Percentiles rank a stretch among this genome's conserved stretches.
Evolutionary conservation across 495 filamentous ascomycete species (phyloP).

Genomic region (Neurospora hispaniola): DNA sequence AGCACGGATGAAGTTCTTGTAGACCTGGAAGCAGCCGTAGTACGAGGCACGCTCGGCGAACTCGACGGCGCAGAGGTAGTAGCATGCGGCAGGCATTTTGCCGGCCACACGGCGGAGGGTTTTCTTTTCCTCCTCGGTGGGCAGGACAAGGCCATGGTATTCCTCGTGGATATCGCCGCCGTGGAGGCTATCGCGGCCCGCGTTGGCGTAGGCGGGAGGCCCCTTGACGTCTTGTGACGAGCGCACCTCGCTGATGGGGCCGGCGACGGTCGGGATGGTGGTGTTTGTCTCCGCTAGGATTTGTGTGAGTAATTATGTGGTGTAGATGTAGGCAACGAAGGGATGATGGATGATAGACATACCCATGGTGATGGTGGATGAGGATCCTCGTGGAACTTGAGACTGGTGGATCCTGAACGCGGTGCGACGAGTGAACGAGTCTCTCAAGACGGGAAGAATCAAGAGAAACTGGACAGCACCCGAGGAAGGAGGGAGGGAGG

Average conservation of each 20-base stretch:
- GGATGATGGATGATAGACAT: background rate
- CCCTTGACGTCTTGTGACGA: conserved; percentile 1
- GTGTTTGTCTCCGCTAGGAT: background rate
- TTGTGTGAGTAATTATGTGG: background rate
- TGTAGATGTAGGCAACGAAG: too few species aligned
- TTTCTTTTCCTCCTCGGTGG: conserved; percentile 41
- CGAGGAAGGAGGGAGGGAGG: background rate
- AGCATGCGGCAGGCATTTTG: conserved; percentile 35
- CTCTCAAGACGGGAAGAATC: background rate
- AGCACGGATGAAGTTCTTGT: conserved; percentile 48
- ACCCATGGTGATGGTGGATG: background rate
- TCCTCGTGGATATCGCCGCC: conserved; percentile 19
- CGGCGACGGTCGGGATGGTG: background rate
- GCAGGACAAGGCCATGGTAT: conserved; percentile 32
- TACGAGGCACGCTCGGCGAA: conserved; percentile 51
- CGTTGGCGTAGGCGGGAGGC: background rate
- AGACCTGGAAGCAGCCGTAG: conserved; percentile 45
- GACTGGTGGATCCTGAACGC: too few species aligned
- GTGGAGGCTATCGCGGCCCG: background rate
- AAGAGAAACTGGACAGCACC: background rate
- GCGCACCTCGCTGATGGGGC: conserved; percentile 1
- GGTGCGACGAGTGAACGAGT: background rate
- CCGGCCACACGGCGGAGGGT: conserved; percentile 44
- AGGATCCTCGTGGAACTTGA: too few species aligned
- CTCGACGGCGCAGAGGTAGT: conserved; percentile 44